Evolutionary conservation across 306 rosid genomes (phyloP).

Genomic region (Crataegus laevigata): DNA sequence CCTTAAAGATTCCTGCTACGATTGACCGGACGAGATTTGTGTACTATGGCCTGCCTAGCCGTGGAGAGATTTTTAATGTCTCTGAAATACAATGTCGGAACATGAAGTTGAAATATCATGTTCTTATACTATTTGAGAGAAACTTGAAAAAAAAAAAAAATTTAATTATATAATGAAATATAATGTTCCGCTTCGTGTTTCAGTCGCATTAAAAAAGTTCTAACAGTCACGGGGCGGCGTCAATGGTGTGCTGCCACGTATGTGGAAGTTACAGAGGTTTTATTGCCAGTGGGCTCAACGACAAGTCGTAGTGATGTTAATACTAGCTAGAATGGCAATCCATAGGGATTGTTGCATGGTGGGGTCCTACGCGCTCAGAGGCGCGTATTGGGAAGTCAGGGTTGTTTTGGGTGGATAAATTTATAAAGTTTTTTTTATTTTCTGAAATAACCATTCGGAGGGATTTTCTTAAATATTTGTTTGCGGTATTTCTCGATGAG

Average conservation of each 20-base stretch:
- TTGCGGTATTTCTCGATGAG: not conserved
- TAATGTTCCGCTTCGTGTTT: no score
- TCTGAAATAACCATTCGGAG: not conserved
- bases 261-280: no score
- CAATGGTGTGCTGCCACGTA: slow-evolving; percentile 6
- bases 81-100: rapidly evolving
- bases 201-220: no score
- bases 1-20: slow-evolving; percentile 29
- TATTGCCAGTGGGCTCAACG: not conserved
- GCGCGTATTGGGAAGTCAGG: slow-evolving; percentile 29
- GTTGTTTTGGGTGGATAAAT: not conserved
- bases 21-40: not conserved
- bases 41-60: not conserved
- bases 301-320: not conserved
- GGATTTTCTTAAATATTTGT: not conserved
- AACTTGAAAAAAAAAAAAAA: no score
- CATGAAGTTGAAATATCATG: no score
- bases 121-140: no score
- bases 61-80: no score
- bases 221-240: rapidly evolving
- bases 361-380: not conserved
- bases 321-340: not conserved
- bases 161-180: no score
- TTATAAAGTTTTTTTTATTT: not conserved
- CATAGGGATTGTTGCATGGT: not conserved